These are phyloP conservation scores for Agroathelia rolfsii DNA, from an alignment of 1,284 basidiomycete species.

Conservation along the genomic window DNA sequence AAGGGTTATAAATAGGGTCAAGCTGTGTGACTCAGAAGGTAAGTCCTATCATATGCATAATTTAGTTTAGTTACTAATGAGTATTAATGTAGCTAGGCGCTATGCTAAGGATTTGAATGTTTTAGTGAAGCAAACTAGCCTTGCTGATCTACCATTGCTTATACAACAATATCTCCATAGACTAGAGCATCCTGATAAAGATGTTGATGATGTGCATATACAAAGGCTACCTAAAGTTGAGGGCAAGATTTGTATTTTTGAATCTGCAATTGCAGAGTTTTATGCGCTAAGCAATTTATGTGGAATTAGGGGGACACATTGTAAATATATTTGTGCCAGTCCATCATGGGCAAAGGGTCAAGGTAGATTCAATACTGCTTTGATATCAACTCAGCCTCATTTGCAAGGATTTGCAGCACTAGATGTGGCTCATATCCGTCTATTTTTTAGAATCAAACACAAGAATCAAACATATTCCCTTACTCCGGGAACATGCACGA, in stretches of 20 bases:
- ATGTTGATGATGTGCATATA: not conserved
- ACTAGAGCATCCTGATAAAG: not conserved
- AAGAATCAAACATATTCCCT: not conserved
- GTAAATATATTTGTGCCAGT: constrained; percentile 18
- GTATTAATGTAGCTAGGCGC: not conserved
- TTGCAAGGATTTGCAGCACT: not conserved
- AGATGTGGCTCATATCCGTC: not conserved
- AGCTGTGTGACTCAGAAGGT: too few species aligned
- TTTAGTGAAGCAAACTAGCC: not conserved
- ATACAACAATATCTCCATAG: not conserved
- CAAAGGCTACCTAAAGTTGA: constrained; percentile 7
- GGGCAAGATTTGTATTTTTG: constrained; percentile 14
- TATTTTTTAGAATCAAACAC: not conserved
- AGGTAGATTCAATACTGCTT: not conserved
- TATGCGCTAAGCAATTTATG: constrained; percentile 21
- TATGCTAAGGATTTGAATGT: not conserved
- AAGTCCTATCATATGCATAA: too few species aligned
- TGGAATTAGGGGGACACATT: constrained; percentile 19
- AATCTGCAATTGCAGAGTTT: constrained; percentile 19
- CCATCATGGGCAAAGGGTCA: constrained; percentile 12
- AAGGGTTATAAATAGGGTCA: too few species aligned
- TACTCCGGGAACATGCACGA: not conserved
- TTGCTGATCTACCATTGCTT: not conserved
- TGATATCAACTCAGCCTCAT: not conserved
- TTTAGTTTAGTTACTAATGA: constrained; percentile 1